Conservation (phyloP, 331 rosid species). For the Telfairia occidentalis region DNA sequence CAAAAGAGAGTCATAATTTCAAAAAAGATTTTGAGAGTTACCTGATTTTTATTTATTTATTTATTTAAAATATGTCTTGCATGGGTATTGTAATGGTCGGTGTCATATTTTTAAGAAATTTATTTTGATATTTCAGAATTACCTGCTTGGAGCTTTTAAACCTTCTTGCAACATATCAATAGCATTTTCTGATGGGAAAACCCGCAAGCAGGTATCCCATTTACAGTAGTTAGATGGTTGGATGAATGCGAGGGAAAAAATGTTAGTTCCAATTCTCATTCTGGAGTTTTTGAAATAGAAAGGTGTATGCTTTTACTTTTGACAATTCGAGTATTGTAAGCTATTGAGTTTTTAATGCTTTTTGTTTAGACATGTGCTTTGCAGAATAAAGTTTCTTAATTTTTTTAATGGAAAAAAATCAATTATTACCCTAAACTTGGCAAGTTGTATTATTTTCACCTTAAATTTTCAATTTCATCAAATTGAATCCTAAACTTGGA, state of each 20-base stretch:
- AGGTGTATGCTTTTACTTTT: too few species aligned
- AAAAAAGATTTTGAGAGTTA: background rate
- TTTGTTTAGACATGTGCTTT: background rate
- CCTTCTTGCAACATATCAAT: constrained; percentile 11
- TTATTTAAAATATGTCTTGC: background rate
- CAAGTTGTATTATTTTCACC: too few species aligned
- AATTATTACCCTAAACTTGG: too few species aligned
- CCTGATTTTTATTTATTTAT: background rate
- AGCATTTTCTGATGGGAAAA: constrained; percentile 8
- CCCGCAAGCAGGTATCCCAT: constrained; percentile 12
- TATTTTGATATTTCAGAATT: constrained; percentile 1
- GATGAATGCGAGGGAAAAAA: background rate
- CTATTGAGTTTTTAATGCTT: background rate
- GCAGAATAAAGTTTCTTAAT: background rate
- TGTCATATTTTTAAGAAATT: background rate
- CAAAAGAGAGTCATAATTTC: background rate
- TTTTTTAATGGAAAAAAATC: too few species aligned
- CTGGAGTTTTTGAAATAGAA: background rate
- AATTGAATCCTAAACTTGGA: too few species aligned
- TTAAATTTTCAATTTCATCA: too few species aligned
- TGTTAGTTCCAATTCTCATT: background rate
- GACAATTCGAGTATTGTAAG: background rate
- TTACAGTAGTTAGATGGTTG: background rate
- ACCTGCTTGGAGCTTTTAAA: constrained; percentile 14
- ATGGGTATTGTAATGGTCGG: background rate